Evolutionary conservation across 345 rosid species (phyloP).

Genomic region (Hirschfeldia incana): DNA sequence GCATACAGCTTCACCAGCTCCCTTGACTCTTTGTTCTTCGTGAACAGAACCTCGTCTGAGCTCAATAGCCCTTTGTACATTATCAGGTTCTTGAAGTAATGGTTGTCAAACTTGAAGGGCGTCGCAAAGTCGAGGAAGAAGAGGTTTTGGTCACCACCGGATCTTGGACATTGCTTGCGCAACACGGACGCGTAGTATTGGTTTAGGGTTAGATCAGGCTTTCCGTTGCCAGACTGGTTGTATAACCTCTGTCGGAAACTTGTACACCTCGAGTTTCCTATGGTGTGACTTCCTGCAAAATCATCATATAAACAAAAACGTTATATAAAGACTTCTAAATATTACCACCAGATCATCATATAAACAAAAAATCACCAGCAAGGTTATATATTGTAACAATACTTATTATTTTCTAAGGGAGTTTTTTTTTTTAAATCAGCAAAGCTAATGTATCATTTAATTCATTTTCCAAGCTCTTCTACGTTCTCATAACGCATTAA

Average conservation of each 20-base stretch:
- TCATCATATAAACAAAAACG: background rate
- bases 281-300: slow-evolving; percentile 73
- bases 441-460: background rate
- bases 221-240: slow-evolving; percentile 70
- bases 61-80: slow-evolving; percentile 65
- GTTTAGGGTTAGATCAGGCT: slow-evolving; percentile 59
- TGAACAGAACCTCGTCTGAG: slow-evolving; percentile 69
- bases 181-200: slow-evolving; percentile 48
- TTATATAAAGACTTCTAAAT: background rate
- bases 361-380: background rate
- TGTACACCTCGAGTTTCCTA: slow-evolving; percentile 68
- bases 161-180: slow-evolving; percentile 48
- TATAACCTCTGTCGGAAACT: slow-evolving; percentile 80
- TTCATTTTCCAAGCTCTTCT: too few species aligned
- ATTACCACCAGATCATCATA: background rate
- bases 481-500: background rate
- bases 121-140: slow-evolving; percentile 57
- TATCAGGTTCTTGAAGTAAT: slow-evolving; percentile 68
- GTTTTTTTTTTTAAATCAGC: background rate
- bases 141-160: slow-evolving; percentile 64
- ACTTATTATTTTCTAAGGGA: background rate
- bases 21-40: slow-evolving; percentile 53
- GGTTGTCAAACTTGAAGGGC: slow-evolving; percentile 69
- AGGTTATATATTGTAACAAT: too few species aligned
- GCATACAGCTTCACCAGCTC: slow-evolving; percentile 63